Percentiles rank a stretch among this genome's conserved stretches.
Evolutionary conservation across 2,329 filamentous ascomycete genomes (phyloP).

Genomic region (Stemphylium beticola): DNA sequence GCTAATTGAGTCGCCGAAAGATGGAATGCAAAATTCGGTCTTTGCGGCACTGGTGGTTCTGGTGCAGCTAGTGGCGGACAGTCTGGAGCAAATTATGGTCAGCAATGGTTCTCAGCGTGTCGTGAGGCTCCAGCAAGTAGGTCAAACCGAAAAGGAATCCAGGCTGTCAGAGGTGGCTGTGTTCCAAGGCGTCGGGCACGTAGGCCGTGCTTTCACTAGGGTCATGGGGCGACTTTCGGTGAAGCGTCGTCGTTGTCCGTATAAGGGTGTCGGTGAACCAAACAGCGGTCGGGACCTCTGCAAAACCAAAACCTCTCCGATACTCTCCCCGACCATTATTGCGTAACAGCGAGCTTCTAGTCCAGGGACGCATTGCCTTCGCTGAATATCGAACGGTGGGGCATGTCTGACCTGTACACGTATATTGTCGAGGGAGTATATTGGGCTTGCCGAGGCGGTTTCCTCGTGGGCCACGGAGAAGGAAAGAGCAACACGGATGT

Average conservation of each 20-base stretch:
- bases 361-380: constrained; percentile 6
- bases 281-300: background rate
- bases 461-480: constrained; percentile 15
- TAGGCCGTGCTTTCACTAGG: too few species aligned
- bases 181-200: background rate
- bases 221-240: background rate
- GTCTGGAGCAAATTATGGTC: constrained; percentile 15
- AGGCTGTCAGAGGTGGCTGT: background rate
- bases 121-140: background rate
- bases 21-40: constrained; percentile 52
- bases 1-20: constrained; percentile 49
- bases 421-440: constrained; percentile 12
- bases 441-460: constrained; percentile 15
- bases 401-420: constrained; percentile 22
- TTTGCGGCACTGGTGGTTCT: constrained; percentile 19
- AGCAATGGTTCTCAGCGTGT: constrained; percentile 14
- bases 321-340: background rate
- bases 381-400: background rate
- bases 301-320: too few species aligned
- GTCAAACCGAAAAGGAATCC: background rate
- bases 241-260: background rate
- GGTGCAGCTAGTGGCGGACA: constrained; percentile 25
- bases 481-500: constrained; percentile 14
- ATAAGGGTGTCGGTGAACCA: background rate
- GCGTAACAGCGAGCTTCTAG: background rate